Evolutionary conservation across 331 rosid species (phyloP).

Genomic region (Cucumis variabilis): DNA sequence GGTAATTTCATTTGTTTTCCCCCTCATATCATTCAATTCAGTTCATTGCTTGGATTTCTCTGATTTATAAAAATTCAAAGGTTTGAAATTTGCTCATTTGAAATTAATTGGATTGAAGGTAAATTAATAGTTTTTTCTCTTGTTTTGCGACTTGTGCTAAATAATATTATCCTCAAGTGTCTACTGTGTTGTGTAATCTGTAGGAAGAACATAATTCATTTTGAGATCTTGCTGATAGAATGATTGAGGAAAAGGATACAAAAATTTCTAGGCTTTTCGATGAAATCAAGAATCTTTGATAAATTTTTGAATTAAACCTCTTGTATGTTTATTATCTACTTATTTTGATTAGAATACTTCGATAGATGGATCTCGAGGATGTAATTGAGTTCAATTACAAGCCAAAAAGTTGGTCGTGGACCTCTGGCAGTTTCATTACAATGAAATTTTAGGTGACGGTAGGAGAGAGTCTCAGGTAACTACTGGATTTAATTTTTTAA

Average conservation of each 20-base stretch:
- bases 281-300: conserved; percentile 78
- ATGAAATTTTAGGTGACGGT: not conserved
- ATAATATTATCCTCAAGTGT: too few species aligned
- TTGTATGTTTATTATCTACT: conserved; percentile 47
- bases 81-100: too few species aligned
- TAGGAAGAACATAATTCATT: conserved; percentile 91
- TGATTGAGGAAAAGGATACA: conserved; percentile 88
- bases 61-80: too few species aligned
- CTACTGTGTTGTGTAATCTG: too few species aligned
- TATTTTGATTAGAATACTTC: conserved; percentile 12
- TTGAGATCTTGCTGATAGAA: conserved; percentile 89
- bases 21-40: too few species aligned
- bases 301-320: conserved; percentile 70
- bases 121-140: too few species aligned
- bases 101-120: too few species aligned
- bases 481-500: not conserved
- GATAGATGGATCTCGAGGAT: conserved; percentile 11
- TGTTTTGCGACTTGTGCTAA: too few species aligned
- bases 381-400: not conserved
- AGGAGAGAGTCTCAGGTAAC: conserved; percentile 20
- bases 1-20: conserved; percentile 43
- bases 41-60: too few species aligned
- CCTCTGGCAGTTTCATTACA: conserved; percentile 17
- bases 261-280: conserved; percentile 85
- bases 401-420: conserved; percentile 20